Base-by-base conservation (phyloP, 2,329 filamentous ascomycete genomes). In the Pseudogymnoascus sp. region DNA sequence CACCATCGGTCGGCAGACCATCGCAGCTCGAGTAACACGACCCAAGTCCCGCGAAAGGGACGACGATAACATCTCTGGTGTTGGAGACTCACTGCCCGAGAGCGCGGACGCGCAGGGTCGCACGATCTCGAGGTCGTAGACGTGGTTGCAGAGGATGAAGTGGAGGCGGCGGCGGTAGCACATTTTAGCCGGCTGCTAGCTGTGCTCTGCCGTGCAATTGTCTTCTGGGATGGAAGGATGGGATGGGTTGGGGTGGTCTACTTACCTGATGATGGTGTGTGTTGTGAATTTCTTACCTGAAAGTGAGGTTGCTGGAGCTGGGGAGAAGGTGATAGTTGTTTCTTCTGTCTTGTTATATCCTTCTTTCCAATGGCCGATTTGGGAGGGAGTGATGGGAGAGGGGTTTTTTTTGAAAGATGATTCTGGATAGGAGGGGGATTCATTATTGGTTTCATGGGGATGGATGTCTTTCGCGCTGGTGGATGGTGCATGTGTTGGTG, bases 91-190 rank as follows among this genome's bases (percentile, higher is more conserved):
- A n/a, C 4, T 3, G 6, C 5, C 2, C 2, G 40, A 41, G 19
- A 63, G 70, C 69, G 28, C 70, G 63, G 2, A 4, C 16, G 26
- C n/a, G 61, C 73, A 77, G 4, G 69, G 62, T 4, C 68, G 67
- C 10, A 76, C 65, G 0, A 74, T 71, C 4, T 71, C 70, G 1
- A 69, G 64, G 16, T 77, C 74, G 16, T 67, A 64, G 6, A 79
- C 78, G 62, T 78, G 78, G 43, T 81, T 79, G 33, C 81, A 79
- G 74, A 84, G 86, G 3, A 81, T 71, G 70, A 87, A 84, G n/a
- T 84, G 80, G 4, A 87, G 79, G 63, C 74, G 77, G 14, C 86
- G 73, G 19, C 81, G 75, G 2, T 56, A 56, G 46, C 46, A 56
- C 46, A 56, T 56, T 6, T 16, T 31, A 26, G 8, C 8, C 19